Evolutionary conservation across 306 rosid species (phyloP), one percentile per base, ranked within the genome.

Genomic region (Luffa aegyptiaca): DNA sequence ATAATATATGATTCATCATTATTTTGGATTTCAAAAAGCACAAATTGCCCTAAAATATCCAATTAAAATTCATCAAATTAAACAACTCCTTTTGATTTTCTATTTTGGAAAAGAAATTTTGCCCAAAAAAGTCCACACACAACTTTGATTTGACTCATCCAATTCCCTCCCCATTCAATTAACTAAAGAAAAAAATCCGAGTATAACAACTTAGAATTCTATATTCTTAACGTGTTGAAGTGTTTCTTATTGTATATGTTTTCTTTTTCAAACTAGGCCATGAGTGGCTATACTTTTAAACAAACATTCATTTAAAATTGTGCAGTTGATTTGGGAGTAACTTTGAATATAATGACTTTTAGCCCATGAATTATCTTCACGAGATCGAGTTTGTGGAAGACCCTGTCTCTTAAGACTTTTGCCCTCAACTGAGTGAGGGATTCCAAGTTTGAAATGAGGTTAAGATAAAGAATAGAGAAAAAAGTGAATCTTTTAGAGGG

Each of bases 201-300:
- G 73, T 39, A 3, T 13, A 37, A 4, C 49, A 66, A 42, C 3
- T 42, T 42, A 18, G 26, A 39, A 65, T 65, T 68, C 17, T 69
- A n/a, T 69, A 21, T 69, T 69, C 75, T 69, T 69, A 20, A 69
- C 75, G 75, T 69, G 75, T 69, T 69, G 75, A 69, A 42, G 42
- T 35, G 1, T 2, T 21, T 46, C 20, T 2, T 41, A 6, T 63
- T 63, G 52, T 18, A 18, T n/a, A 18, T 37, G 1, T 10, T 68
- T 39, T 11, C 3, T 69, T 69, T 69, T 69, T 9, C 51, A 65
- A 69, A 45, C 49, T 42, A 69, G 52, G 18, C 14, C 13, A 69
- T 69, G 9, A 41, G 35, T 68, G 52, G 35, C 17, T 69, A n/a
- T n/a, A 44, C 9, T 18, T 20, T 9, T 5, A 17, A 1, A 35